Evolutionary conservation across 495 filamentous ascomycete species (phyloP).

Genomic region (Tuber aestivum): DNA sequence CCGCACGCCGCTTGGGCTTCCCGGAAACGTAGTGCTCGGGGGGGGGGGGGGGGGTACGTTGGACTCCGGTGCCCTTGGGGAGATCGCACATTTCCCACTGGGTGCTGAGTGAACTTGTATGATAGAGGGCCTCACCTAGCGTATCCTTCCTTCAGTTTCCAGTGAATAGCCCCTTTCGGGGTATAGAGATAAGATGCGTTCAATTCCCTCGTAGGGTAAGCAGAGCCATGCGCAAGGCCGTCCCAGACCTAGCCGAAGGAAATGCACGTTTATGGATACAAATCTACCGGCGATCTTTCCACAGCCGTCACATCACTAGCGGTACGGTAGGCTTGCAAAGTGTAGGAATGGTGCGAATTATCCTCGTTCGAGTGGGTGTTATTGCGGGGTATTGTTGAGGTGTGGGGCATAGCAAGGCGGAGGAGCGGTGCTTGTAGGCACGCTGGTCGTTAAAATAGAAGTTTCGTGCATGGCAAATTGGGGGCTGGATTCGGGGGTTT

Average conservation of each 20-base stretch:
- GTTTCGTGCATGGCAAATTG: not conserved
- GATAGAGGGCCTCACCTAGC: no score
- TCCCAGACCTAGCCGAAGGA: not conserved
- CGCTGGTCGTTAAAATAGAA: not conserved
- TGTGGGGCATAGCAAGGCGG: not conserved
- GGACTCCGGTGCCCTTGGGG: not conserved
- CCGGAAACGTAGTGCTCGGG: not conserved
- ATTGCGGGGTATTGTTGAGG: not conserved
- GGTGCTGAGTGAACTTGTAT: no score
- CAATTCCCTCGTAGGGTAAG: not conserved
- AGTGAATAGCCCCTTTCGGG: not conserved
- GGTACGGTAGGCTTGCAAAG: not conserved
- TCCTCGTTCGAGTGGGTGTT: not conserved
- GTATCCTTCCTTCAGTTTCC: not conserved
- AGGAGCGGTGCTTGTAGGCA: not conserved
- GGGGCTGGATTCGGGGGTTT: not conserved
- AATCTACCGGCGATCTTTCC: not conserved
- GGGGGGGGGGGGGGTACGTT: no score
- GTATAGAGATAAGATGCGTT: not conserved
- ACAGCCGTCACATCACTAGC: not conserved
- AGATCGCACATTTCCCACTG: not conserved
- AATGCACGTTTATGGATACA: not conserved
- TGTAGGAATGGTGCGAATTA: not conserved
- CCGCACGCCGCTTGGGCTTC: not conserved
- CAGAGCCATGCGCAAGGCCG: not conserved